Percentiles rank a stretch among this genome's conserved stretches.
Evolutionary conservation across 2,329 filamentous ascomycete genomes (phyloP).

Genomic region (Diaporthe helianthi): DNA sequence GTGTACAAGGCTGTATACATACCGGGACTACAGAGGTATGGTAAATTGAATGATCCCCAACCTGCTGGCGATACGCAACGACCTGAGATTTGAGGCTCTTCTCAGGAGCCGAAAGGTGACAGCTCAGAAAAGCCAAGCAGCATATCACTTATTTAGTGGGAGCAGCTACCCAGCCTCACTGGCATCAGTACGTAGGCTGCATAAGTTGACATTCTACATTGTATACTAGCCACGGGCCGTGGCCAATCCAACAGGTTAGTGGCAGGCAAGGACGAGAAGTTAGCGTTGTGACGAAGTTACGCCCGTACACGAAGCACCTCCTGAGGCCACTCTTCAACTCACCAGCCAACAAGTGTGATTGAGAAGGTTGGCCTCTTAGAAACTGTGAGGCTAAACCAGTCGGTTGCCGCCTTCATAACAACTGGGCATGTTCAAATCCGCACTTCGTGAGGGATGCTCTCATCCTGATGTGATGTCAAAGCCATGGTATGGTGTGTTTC

Average conservation of each 20-base stretch:
- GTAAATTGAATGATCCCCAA: not conserved
- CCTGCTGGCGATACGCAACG: not conserved
- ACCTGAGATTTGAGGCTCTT: not conserved
- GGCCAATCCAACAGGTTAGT: not conserved
- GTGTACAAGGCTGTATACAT: conserved; percentile 24
- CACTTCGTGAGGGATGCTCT: not conserved
- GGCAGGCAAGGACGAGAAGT: no score
- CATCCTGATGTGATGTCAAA: not conserved
- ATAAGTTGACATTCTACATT: no score
- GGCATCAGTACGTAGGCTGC: not conserved
- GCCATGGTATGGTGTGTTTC: no score
- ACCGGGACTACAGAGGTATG: conserved; percentile 13
- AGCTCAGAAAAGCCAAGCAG: not conserved
- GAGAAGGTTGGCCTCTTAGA: not conserved
- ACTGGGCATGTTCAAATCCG: no score
- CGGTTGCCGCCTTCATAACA: not conserved
- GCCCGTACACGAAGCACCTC: not conserved
- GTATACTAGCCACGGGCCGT: not conserved
- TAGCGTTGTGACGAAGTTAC: not conserved
- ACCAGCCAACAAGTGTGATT: not conserved
- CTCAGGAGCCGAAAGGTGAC: not conserved
- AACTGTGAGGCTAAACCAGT: not conserved
- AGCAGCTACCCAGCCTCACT: not conserved
- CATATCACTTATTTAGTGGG: not conserved
- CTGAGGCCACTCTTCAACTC: not conserved